A percentile compares a stretch with the other conserved stretches of the same genome.
Conservation (phyloP, 306 rosid species). For the Dryas octopetala region DNA sequence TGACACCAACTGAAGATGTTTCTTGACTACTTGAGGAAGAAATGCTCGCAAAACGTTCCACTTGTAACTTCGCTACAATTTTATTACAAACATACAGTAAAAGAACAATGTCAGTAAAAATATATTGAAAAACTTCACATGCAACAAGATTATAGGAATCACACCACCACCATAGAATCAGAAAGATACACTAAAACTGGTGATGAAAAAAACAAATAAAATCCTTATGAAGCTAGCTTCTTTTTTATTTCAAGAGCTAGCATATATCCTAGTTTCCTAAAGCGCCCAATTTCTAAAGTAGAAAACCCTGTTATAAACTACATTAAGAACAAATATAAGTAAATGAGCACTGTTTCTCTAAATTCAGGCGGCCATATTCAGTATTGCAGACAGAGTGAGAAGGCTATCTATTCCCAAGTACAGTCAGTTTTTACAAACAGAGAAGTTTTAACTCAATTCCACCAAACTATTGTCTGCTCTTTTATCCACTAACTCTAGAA, state of each 20-base stretch:
- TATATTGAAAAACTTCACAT: background rate
- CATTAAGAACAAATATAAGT: background rate
- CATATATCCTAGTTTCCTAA: background rate
- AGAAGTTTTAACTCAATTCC: background rate
- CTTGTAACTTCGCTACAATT: constrained; percentile 48
- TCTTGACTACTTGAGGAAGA: constrained; percentile 63
- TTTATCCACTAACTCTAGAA: background rate
- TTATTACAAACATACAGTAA: constrained; percentile 19
- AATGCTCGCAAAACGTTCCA: constrained; percentile 61
- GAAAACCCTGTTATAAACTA: background rate
- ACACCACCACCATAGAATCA: background rate
- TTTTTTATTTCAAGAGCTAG: background rate
- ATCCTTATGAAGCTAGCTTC: background rate
- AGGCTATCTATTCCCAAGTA: background rate
- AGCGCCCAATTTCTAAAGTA: background rate
- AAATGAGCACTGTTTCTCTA: background rate
- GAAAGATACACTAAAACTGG: background rate
- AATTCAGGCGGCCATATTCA: background rate
- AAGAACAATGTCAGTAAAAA: background rate
- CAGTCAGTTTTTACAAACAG: background rate
- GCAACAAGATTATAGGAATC: background rate
- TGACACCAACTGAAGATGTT: constrained; percentile 76
- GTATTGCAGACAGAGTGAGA: background rate
- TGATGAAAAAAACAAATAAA: background rate
- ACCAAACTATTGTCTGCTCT: background rate